Conservation (phyloP, 345 rosid genomes). For the Schrenkiella parvula region DNA sequence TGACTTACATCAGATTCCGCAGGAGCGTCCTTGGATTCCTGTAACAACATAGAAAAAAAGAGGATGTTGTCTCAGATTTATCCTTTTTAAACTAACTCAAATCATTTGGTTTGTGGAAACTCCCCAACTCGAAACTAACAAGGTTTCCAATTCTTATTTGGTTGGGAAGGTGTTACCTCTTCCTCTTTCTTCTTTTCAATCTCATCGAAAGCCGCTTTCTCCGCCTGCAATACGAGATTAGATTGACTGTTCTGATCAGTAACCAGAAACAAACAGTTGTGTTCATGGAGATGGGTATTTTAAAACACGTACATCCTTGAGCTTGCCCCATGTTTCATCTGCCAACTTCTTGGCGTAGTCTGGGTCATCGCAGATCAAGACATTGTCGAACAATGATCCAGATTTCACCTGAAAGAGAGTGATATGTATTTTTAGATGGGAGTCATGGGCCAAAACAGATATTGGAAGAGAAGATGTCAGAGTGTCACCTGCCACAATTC, state of each 20-base stretch:
- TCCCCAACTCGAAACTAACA: not conserved
- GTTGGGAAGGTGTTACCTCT: conserved; percentile 50
- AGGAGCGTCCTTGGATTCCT: conserved; percentile 70
- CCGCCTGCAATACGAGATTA: conserved; percentile 54
- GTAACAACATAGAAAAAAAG: conserved; percentile 9
- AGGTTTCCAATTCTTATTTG: conserved; percentile 61
- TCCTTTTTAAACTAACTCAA: not conserved
- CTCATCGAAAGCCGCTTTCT: conserved; percentile 96
- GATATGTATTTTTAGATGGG: not conserved
- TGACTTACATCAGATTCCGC: conserved; percentile 72
- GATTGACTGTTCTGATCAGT: not conserved
- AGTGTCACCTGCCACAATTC: conserved; percentile 93
- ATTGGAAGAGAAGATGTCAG: not conserved
- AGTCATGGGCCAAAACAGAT: not conserved
- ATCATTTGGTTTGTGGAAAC: not conserved
- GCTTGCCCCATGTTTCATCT: conserved; percentile 96
- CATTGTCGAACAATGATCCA: conserved; percentile 91
- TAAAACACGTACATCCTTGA: conserved; percentile 67
- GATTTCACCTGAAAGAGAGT: conserved; percentile 69
- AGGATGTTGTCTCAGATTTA: conserved; percentile 56
- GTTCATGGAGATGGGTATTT: not conserved
- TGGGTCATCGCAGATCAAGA: conserved; percentile 71
- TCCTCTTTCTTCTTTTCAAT: conserved; percentile 77
- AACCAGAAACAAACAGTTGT: not conserved
- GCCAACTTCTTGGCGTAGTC: conserved; percentile 88